Evolutionary conservation across 2,329 filamentous ascomycete genomes (phyloP).

Genomic region (Knoxdaviesia proteae): DNA sequence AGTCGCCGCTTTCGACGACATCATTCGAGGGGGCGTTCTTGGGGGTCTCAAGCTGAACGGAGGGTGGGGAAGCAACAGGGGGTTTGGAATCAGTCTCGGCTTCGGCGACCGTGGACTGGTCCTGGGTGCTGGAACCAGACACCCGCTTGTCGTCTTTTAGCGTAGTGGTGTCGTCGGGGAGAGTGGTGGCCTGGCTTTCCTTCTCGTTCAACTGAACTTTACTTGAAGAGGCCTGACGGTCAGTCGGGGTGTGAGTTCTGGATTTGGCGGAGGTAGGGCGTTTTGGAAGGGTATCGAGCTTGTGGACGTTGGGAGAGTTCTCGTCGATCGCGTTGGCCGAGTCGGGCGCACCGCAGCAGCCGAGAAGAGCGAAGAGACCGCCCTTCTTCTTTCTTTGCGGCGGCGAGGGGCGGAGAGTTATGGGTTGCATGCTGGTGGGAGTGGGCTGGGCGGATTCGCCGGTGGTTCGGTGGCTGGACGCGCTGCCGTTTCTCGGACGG

Average conservation of each 20-base stretch:
- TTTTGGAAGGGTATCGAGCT: constrained; percentile 34
- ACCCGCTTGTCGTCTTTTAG: constrained; percentile 18
- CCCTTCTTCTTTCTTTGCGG: constrained; percentile 30
- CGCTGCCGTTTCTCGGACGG: constrained; percentile 44
- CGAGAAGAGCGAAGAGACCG: constrained; percentile 38
- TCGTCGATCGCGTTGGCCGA: constrained; percentile 32
- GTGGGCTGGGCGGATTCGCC: constrained; percentile 27
- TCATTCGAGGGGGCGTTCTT: constrained; percentile 6
- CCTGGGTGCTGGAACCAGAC: constrained; percentile 24
- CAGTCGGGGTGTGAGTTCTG: constrained; percentile 29
- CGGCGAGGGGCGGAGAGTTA: constrained; percentile 24
- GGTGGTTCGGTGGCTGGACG: constrained; percentile 41
- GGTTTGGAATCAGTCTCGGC: constrained; percentile 24
- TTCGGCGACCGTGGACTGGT: constrained; percentile 21
- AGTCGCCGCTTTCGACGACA: too few relatives aligned
- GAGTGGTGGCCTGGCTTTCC: constrained; percentile 16
- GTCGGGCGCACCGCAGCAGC: constrained; percentile 46
- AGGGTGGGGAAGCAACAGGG: constrained; percentile 10
- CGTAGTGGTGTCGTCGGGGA: constrained; percentile 14
- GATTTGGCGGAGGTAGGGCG: constrained; percentile 33
- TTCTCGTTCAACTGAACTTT: constrained; percentile 25
- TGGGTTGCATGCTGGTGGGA: constrained; percentile 17
- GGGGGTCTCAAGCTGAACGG: constrained; percentile 20
- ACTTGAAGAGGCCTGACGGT: constrained; percentile 7
- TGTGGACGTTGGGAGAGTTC: constrained; percentile 31